phyloP scores from a whole-genome alignment of 495 filamentous ascomycete genomes.

The Aspergillus diversus region DNA sequence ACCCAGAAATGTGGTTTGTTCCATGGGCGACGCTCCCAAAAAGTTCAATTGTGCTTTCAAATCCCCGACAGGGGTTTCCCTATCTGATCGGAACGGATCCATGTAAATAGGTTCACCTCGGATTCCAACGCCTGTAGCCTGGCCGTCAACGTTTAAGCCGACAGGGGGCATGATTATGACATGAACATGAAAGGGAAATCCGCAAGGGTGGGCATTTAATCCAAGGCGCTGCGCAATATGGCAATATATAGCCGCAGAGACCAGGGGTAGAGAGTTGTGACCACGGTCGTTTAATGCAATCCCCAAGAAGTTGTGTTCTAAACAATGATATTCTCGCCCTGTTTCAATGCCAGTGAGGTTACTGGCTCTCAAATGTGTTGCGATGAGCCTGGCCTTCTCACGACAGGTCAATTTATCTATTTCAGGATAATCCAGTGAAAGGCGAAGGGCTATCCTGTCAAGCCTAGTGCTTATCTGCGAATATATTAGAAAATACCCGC shows the following conservation, averaged over 20 bases:
- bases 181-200: conserved; percentile 79
- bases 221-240: conserved; percentile 66
- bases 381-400: conserved; percentile 67
- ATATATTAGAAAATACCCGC: conserved; percentile 6
- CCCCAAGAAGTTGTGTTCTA: conserved; percentile 86
- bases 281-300: conserved; percentile 60
- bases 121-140: conserved; percentile 47
- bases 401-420: conserved; percentile 59
- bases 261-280: conserved; percentile 77
- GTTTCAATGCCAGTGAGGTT: conserved; percentile 69
- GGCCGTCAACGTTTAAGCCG: conserved; percentile 66
- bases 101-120: conserved; percentile 69
- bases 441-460: conserved; percentile 62
- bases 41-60: conserved; percentile 63
- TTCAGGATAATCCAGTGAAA: conserved; percentile 45
- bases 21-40: conserved; percentile 58
- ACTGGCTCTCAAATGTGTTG: conserved; percentile 64
- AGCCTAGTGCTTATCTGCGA: conserved; percentile 62
- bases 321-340: conserved; percentile 68
- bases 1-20: conserved; percentile 60
- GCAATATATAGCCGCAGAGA: conserved; percentile 76
- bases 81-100: conserved; percentile 75
- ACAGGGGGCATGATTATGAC: conserved; percentile 65
- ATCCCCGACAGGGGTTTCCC: conserved; percentile 63
- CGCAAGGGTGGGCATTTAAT: conserved; percentile 71